Evolutionary conservation across 805 yeast genomes (phyloP), one percentile per base, ranked within the genome.

Genomic region (Ascoidea rubescens): DNA sequence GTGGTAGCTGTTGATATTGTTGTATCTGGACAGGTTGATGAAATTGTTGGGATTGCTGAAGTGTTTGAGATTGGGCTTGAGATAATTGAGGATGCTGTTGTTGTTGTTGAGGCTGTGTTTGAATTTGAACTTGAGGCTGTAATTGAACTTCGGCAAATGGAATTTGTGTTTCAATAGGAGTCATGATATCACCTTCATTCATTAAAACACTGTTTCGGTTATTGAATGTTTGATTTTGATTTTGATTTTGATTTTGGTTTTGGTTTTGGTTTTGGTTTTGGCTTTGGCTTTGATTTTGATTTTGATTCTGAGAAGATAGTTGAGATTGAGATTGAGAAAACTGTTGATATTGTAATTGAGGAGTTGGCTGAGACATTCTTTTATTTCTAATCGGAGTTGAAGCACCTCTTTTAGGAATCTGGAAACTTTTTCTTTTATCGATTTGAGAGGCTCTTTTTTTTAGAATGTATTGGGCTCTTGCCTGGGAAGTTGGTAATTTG

Each of bases 401-500:
- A 48, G 6, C 49, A 44, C 37, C 37, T 47, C 46, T 52, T 51
- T 21, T 45, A 14, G 10, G 31, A 28, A 45, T 17, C n/a, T 28
- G 31, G 5, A 17, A 12, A 48, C 17, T 47, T 17, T 28, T 14
- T 16, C 16, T 31, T 33, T 55, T 53, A 48, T 52, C 54, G n/a
- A 52, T 50, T 43, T 54, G 52, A 14, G 63, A 48, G 47, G 59
- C 59, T 46, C 64, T 50, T 45, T 56, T 61, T 42, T 61, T 57
- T 5, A 57, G 61, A 8, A 73, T 71, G 47, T 71, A 70, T 49
- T 73, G 68, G 1, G 82, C 73, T 61, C 87, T 72, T 12, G 82
- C 73, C 31, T 73, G 67, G 1, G 87, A 80, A n/a, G 77, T 76
- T 21, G 82, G 71, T 54, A 84, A 71, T 14, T 74, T 67, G 2